Conservation (phyloP, 805 yeast species). For the Teunomyces stri region DNA sequence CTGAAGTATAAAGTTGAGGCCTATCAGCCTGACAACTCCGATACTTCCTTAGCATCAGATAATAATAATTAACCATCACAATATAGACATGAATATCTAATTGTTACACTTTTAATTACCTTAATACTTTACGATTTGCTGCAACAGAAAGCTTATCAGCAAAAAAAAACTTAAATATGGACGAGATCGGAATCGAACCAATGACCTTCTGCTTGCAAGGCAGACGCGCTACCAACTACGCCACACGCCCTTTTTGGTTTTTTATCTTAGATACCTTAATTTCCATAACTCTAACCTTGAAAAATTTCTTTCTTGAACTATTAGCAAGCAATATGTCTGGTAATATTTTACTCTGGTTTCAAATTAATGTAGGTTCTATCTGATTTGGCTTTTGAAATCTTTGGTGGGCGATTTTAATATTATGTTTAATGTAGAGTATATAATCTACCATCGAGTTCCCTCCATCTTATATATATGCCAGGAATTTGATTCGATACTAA, state of each 20-base stretch:
- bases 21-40: neutral
- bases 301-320: too few species aligned
- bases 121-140: neutral
- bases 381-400: too few species aligned
- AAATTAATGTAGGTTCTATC: too few species aligned
- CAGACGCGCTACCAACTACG: conserved; percentile 82
- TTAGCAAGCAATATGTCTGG: too few species aligned
- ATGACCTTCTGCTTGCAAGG: conserved; percentile 78
- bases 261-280: neutral
- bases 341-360: too few species aligned
- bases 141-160: too few species aligned
- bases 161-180: conserved; percentile 37
- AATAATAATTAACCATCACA: neutral
- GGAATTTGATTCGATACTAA: too few species aligned
- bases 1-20: neutral
- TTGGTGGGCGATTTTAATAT: too few species aligned
- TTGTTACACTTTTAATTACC: neutral
- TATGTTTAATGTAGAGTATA: too few species aligned
- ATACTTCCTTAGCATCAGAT: neutral
- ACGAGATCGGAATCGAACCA: conserved; percentile 79
- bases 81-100: conserved; percentile 3
- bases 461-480: too few species aligned
- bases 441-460: too few species aligned
- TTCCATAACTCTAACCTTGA: neutral
- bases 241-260: conserved; percentile 59